These are phyloP conservation scores for Corylus avellana DNA, from an alignment of 306 rosid genomes.

Conservation along the genomic window DNA sequence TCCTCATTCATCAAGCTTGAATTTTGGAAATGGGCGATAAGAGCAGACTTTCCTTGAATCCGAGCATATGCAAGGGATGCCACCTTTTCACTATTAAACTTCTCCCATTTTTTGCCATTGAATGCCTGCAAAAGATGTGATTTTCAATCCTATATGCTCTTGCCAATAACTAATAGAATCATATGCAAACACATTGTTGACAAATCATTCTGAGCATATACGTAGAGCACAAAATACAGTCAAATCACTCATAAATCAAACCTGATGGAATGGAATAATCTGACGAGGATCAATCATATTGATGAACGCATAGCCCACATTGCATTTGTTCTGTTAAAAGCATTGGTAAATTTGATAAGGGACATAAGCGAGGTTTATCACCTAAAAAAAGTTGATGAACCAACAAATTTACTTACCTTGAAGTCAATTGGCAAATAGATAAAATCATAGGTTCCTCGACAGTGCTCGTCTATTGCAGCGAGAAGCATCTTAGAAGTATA, in stretches of 20 bases:
- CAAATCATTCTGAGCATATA: constrained; percentile 9
- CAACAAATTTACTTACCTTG: constrained; percentile 56
- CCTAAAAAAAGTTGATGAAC: constrained; percentile 22
- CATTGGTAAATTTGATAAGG: constrained; percentile 30
- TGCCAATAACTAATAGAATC: constrained; percentile 8
- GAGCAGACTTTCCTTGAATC: constrained; percentile 84
- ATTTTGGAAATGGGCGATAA: constrained; percentile 82
- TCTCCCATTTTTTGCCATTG: constrained; percentile 89
- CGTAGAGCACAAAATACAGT: constrained; percentile 13
- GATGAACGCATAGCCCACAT: constrained; percentile 93
- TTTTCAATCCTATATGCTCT: constrained; percentile 24
- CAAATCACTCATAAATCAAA: constrained; percentile 21
- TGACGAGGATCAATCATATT: constrained; percentile 79
- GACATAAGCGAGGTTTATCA: constrained; percentile 17
- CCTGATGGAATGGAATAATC: constrained; percentile 81
- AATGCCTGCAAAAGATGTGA: constrained; percentile 57
- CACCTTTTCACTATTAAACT: constrained; percentile 91
- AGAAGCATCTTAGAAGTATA: constrained; percentile 93
- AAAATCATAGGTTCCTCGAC: constrained; percentile 87
- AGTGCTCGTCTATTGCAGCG: constrained; percentile 79
- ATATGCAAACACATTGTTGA: not conserved
- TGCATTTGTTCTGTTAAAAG: constrained; percentile 77
- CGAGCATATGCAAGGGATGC: constrained; percentile 86
- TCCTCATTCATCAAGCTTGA: constrained; percentile 85
- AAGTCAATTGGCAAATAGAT: constrained; percentile 88